Percentiles rank a stretch among this genome's conserved stretches.
These are phyloP conservation scores for Colletotrichum sp. DNA, from an alignment of 2,329 filamentous ascomycete genomes.

Conservation along the genomic window DNA sequence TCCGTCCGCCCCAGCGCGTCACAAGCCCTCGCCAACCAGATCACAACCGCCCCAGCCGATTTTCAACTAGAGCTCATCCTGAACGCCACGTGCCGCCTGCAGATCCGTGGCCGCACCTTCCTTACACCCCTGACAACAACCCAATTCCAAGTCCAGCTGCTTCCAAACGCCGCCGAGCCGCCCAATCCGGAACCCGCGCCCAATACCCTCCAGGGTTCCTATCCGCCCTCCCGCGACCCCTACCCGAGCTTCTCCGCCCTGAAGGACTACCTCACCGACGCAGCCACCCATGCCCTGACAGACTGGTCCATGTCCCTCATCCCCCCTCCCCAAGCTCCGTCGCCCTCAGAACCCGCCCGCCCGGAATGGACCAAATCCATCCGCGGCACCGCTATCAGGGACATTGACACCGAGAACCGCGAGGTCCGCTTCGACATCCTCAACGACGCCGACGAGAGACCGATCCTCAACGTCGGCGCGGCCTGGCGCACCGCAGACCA, in stretches of 20 bases:
- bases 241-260: conserved; percentile 51
- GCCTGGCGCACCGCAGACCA: conserved; percentile 20
- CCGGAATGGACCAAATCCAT: conserved; percentile 32
- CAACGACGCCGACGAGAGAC: conserved; percentile 13
- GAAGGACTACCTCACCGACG: conserved; percentile 50
- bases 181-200: conserved; percentile 24
- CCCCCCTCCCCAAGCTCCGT: not conserved
- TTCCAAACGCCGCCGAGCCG: conserved; percentile 33
- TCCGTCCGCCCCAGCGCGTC: conserved; percentile 44
- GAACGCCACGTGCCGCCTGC: conserved; percentile 45
- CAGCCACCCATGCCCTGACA: conserved; percentile 45
- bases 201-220: conserved; percentile 41
- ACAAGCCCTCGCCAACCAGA: conserved; percentile 48
- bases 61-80: conserved; percentile 50
- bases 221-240: conserved; percentile 47
- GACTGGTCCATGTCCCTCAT: conserved; percentile 34
- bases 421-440: conserved; percentile 37
- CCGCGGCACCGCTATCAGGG: conserved; percentile 36
- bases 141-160: conserved; percentile 45
- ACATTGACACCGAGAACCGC: conserved; percentile 29
- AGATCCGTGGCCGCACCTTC: conserved; percentile 50
- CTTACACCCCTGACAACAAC: conserved; percentile 49
- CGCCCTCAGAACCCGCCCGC: not conserved
- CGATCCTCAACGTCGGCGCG: conserved; percentile 27
- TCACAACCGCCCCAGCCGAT: conserved; percentile 44